Percentiles rank a stretch among this genome's conserved stretches.
Evolutionary conservation across 2,329 filamentous ascomycete genomes (phyloP).

Genomic region (Incumbomyces delicatus): DNA sequence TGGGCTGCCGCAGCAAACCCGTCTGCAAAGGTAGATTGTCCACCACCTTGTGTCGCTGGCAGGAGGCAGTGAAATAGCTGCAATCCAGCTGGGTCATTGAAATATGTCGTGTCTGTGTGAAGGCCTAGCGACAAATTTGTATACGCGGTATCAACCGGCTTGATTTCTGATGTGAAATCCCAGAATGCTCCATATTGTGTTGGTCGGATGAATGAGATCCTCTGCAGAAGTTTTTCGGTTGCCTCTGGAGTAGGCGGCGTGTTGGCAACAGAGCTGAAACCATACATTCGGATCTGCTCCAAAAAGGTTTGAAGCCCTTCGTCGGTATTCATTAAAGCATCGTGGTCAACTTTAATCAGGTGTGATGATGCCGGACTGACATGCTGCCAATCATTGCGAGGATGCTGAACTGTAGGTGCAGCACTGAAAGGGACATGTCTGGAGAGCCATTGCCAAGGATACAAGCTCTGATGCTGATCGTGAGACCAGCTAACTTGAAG

Average conservation of each 20-base stretch:
- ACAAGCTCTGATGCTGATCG: slow-evolving; percentile 40
- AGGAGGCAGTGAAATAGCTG: slow-evolving; percentile 82
- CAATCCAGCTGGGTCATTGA: slow-evolving; percentile 80
- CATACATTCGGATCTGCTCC: slow-evolving; percentile 15
- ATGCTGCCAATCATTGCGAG: slow-evolving; percentile 4
- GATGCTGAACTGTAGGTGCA: background rate
- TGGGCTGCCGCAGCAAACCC: slow-evolving; percentile 63
- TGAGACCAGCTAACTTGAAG: slow-evolving; percentile 15
- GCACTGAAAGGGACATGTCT: slow-evolving; percentile 32
- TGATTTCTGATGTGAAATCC: slow-evolving; percentile 83
- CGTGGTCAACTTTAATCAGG: slow-evolving; percentile 26
- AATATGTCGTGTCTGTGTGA: slow-evolving; percentile 95
- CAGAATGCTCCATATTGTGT: slow-evolving; percentile 87
- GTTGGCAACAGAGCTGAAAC: slow-evolving; percentile 16
- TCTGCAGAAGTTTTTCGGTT: slow-evolving; percentile 65
- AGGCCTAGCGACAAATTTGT: slow-evolving; percentile 71
- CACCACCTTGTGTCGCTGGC: slow-evolving; percentile 48
- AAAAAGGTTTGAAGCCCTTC: slow-evolving; percentile 13
- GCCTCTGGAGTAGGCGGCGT: slow-evolving; percentile 43
- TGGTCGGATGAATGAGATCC: slow-evolving; percentile 74
- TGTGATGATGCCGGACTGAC: slow-evolving; percentile 2
- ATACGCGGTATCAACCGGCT: slow-evolving; percentile 83
- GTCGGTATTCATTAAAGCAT: slow-evolving; percentile 52
- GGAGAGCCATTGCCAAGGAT: slow-evolving; percentile 53
- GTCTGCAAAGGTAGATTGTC: slow-evolving; percentile 73